Percentiles rank a stretch among this genome's conserved stretches.
Evolutionary conservation across 805 yeast species (phyloP).

Genomic region (Soucietia sequanensis): DNA sequence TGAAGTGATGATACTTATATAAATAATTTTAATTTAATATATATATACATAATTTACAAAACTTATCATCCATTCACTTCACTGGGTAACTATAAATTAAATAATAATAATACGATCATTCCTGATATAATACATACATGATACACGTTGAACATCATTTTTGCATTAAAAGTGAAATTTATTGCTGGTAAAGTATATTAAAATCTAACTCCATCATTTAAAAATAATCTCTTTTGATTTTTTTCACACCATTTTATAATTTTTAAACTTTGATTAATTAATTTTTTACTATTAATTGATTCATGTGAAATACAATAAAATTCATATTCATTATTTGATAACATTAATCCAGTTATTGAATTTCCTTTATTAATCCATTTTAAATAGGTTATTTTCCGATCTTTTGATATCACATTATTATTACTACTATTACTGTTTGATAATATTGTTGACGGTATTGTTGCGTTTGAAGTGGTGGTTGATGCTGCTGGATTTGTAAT

Average conservation of each 20-base stretch:
- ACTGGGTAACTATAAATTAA: too few species aligned
- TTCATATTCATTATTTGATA: conserved; percentile 31
- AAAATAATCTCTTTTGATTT: conserved; percentile 68
- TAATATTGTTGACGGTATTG: conserved; percentile 8
- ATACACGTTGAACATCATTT: too few species aligned
- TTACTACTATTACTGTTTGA: conserved; percentile 16
- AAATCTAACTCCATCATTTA: conserved; percentile 68
- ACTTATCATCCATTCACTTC: too few species aligned
- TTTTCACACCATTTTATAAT: conserved; percentile 76
- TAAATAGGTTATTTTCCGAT: conserved; percentile 46
- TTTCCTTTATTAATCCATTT: conserved; percentile 31
- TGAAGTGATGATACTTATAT: conserved; percentile 23
- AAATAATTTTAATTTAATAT: too few species aligned
- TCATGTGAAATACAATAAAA: conserved; percentile 43
- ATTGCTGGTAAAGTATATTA: conserved; percentile 6
- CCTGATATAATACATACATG: too few species aligned
- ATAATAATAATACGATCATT: too few species aligned
- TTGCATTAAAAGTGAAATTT: too few species aligned
- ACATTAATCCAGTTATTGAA: conserved; percentile 34
- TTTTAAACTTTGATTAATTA: conserved; percentile 60
- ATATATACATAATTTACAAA: too few species aligned
- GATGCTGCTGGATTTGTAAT: conserved; percentile 4
- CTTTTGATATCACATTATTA: conserved; percentile 23
- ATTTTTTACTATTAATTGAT: conserved; percentile 49
- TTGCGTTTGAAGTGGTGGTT: conserved; percentile 8